phyloP scores from a whole-genome alignment of 1,284 basidiomycete species.

The Austroboletus novae-zelandiae region DNA sequence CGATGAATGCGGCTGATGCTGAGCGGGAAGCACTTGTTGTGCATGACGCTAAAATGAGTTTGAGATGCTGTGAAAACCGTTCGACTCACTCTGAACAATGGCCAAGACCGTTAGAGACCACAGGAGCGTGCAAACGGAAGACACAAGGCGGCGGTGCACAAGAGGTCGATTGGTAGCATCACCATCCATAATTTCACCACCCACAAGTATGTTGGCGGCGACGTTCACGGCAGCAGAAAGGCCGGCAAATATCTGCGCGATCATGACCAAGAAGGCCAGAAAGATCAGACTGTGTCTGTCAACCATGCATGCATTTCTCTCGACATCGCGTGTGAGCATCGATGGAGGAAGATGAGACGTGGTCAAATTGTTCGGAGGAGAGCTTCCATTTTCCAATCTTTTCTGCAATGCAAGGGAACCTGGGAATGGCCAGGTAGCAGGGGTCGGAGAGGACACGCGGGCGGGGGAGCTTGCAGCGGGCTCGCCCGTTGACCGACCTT shows the following conservation, averaged over 20 bases:
- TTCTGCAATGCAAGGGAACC: constrained; percentile 25
- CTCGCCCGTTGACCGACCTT: constrained; percentile 2
- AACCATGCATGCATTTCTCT: background rate
- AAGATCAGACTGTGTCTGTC: background rate
- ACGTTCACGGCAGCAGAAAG: constrained; percentile 27
- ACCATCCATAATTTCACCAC: background rate
- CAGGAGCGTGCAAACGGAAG: constrained; percentile 19
- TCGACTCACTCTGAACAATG: constrained; percentile 24
- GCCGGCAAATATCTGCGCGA: constrained; percentile 24
- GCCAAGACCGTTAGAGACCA: constrained; percentile 25
- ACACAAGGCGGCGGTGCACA: constrained; percentile 14
- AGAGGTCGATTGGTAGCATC: background rate
- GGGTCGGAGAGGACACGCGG: constrained; percentile 30
- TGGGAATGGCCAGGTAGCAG: constrained; percentile 34
- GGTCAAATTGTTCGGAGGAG: background rate
- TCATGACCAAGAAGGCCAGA: constrained; percentile 13
- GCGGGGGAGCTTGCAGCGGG: constrained; percentile 6
- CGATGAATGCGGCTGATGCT: constrained; percentile 1
- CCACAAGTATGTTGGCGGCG: constrained; percentile 9
- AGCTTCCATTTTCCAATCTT: background rate
- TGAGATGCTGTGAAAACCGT: background rate
- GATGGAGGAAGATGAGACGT: constrained; percentile 5
- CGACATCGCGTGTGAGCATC: background rate
- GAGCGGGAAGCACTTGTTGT: constrained; percentile 23
- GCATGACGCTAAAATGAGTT: constrained; percentile 1